Percentiles rank a stretch among this genome's conserved stretches.
phyloP scores from a whole-genome alignment of 179 eudicot genomes.

The Nepenthes alata region DNA sequence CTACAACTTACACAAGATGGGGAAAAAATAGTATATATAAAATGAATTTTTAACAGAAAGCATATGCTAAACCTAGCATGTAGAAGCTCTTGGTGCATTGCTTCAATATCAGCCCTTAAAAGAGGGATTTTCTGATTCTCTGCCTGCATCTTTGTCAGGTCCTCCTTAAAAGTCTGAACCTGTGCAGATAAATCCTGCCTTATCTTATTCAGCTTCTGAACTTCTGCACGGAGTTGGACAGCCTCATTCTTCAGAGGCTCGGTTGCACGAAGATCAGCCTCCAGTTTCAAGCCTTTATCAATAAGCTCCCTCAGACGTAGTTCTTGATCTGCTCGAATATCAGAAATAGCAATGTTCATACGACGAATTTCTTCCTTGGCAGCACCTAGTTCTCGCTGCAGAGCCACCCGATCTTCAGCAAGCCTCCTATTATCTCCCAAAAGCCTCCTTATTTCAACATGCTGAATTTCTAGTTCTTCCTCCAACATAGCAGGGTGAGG shows the following conservation, averaged over 20 bases:
- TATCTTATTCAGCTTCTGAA: conserved; percentile 54
- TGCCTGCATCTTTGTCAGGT: conserved; percentile 45
- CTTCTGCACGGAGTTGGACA: conserved; percentile 51
- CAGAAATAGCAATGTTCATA: conserved; percentile 51
- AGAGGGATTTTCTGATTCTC: conserved; percentile 72
- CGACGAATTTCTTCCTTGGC: conserved; percentile 71
- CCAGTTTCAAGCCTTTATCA: conserved; percentile 73
- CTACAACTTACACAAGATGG: background rate
- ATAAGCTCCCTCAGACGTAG: conserved; percentile 68
- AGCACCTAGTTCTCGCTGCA: conserved; percentile 67
- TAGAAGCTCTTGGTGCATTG: conserved; percentile 66
- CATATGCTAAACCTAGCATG: conserved; percentile 59
- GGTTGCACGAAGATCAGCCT: conserved; percentile 71
- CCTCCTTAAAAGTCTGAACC: conserved; percentile 58
- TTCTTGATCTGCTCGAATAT: conserved; percentile 72
- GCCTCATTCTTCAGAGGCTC: conserved; percentile 72
- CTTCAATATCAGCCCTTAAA: conserved; percentile 59
- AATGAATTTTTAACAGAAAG: background rate
- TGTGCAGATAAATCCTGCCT: conserved; percentile 59
- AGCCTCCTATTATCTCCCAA: conserved; percentile 76
- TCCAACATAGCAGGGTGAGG: conserved; percentile 86
- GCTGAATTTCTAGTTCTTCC: conserved; percentile 88
- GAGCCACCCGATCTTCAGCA: conserved; percentile 59
- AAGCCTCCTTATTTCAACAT: conserved; percentile 66
- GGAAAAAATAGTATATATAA: background rate